Evolutionary conservation across 2,329 filamentous ascomycete genomes (phyloP).

Genomic region (Xylariaceae sp.): DNA sequence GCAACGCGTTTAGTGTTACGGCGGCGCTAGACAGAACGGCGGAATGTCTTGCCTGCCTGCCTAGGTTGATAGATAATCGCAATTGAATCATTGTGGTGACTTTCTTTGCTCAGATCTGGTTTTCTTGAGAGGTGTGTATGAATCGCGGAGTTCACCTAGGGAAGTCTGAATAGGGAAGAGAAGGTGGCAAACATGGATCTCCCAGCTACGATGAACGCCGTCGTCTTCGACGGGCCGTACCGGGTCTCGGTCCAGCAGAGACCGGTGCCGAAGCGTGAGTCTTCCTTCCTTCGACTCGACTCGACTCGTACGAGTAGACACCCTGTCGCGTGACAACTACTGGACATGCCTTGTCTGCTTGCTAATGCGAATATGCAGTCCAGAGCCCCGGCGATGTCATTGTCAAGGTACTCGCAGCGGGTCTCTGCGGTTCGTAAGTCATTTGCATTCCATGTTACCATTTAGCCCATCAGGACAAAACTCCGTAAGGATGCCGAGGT

Average conservation of each 20-base stretch:
- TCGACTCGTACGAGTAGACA: neutral
- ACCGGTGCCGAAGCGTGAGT: constrained; percentile 62
- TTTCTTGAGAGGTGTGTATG: too few relatives aligned
- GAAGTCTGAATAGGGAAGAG: neutral
- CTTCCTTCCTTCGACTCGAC: neutral
- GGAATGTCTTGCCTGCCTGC: too few relatives aligned
- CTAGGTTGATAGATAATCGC: too few relatives aligned
- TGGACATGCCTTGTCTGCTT: constrained; percentile 3
- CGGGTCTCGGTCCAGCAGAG: constrained; percentile 73
- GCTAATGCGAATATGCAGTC: constrained; percentile 40
- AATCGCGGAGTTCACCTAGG: neutral
- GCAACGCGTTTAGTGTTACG: too few relatives aligned
- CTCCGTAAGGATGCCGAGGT: neutral
- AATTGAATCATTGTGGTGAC: too few relatives aligned
- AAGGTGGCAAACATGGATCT: constrained; percentile 15
- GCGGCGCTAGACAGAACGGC: too few relatives aligned
- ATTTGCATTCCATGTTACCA: neutral
- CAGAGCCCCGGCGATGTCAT: constrained; percentile 69
- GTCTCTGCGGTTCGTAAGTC: constrained; percentile 78
- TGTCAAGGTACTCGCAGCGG: constrained; percentile 76
- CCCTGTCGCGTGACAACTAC: neutral
- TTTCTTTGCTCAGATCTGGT: too few relatives aligned
- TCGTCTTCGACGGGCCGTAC: constrained; percentile 76
- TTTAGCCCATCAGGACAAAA: neutral
- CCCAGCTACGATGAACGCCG: constrained; percentile 69